These are phyloP conservation scores for Allomyces arbusculus DNA, from an alignment of 192 early-diverging fungal species.

Conservation along the genomic window DNA sequence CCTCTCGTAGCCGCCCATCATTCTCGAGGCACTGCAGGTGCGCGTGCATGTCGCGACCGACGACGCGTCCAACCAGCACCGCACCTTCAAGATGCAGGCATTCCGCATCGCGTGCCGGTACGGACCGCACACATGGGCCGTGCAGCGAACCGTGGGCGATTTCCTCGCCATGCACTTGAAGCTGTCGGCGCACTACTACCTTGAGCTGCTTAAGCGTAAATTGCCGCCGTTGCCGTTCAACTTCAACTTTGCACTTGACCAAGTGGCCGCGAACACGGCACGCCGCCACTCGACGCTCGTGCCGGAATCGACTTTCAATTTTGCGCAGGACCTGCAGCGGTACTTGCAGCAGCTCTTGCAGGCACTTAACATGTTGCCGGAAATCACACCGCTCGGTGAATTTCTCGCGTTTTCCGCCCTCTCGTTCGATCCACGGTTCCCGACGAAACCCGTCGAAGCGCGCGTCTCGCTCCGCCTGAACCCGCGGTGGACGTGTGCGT, in stretches of 20 bases:
- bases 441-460: conserved; percentile 18
- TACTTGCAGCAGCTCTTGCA: conserved; percentile 39
- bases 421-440: conserved; percentile 29
- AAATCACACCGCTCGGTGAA: conserved; percentile 46
- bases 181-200: conserved; percentile 10
- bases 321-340: conserved; percentile 31
- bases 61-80: too few relatives aligned
- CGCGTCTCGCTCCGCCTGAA: conserved; percentile 11
- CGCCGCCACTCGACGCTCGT: conserved; percentile 8
- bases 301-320: conserved; percentile 22
- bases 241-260: conserved; percentile 1
- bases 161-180: conserved; percentile 43
- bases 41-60: too few relatives aligned
- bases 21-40: too few relatives aligned
- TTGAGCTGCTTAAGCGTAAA: not conserved
- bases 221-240: conserved; percentile 4
- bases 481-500: conserved; percentile 22
- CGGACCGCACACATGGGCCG: conserved; percentile 60
- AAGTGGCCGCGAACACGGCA: conserved; percentile 9
- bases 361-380: conserved; percentile 23
- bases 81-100: too few relatives aligned
- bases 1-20: too few relatives aligned
- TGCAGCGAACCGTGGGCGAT: conserved; percentile 37
- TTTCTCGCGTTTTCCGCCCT: conserved; percentile 55
- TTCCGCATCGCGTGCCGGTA: conserved; percentile 57